These are phyloP conservation scores for Capsella bursapastoris DNA, from an alignment of 345 rosid genomes.

Conservation along the genomic window DNA sequence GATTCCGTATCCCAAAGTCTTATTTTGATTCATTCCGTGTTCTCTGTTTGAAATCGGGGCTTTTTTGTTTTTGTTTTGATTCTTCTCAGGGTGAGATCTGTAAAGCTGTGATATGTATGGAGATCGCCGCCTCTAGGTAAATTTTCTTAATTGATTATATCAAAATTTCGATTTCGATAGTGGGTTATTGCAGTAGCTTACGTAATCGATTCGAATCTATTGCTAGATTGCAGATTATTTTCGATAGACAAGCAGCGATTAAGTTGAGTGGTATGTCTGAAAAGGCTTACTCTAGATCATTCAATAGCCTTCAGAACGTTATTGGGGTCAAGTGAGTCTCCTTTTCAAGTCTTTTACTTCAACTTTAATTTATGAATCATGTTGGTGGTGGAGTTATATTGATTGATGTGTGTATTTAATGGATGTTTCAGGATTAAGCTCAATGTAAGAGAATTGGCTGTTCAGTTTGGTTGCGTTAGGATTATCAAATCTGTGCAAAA, in stretches of 20 bases:
- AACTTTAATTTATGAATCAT: neutral
- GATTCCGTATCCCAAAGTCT: neutral
- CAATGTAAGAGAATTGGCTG: slow-evolving; percentile 75
- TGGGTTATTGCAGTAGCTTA: neutral
- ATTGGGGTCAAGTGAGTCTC: slow-evolving; percentile 75
- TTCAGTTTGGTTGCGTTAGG: slow-evolving; percentile 91
- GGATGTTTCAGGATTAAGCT: slow-evolving; percentile 58
- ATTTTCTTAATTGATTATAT: neutral
- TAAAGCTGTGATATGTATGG: slow-evolving; percentile 88
- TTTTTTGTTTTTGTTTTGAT: neutral
- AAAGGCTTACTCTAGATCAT: slow-evolving; percentile 81
- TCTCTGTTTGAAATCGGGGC: neutral
- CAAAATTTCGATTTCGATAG: neutral
- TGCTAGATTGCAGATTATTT: slow-evolving; percentile 64
- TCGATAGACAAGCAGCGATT: slow-evolving; percentile 73
- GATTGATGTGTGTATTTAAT: neutral
- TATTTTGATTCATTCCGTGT: neutral
- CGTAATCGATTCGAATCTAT: slow-evolving; percentile 2
- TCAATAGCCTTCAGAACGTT: slow-evolving; percentile 76
- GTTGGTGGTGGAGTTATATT: neutral
- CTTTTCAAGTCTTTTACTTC: neutral
- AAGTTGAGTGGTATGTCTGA: slow-evolving; percentile 91
- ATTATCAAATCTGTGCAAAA: slow-evolving; percentile 77
- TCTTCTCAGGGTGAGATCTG: slow-evolving; percentile 80
- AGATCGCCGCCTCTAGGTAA: slow-evolving; percentile 83